Evolutionary conservation across 768 basidiomycete genomes (phyloP).

Genomic region (Boletales sp.): DNA sequence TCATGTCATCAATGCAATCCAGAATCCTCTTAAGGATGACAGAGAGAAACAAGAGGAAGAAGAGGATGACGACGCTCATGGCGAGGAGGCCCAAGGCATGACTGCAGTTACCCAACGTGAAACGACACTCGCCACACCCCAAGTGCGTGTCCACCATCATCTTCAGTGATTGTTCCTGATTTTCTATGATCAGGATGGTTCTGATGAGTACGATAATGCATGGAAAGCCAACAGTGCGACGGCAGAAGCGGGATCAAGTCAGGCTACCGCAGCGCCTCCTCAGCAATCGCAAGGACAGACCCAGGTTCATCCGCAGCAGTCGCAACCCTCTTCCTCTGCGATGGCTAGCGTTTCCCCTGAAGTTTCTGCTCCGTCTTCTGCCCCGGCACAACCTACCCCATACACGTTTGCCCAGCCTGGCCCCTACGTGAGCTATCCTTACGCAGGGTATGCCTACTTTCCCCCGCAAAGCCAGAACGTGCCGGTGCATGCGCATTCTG

Average conservation of each 20-base stretch:
- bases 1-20: conserved; percentile 54
- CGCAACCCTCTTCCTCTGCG: conserved; percentile 20
- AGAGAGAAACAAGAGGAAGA: conserved; percentile 34
- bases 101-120: conserved; percentile 22
- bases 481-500: conserved; percentile 23
- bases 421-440: conserved; percentile 36
- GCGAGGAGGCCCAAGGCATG: conserved; percentile 28
- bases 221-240: conserved; percentile 59
- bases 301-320: conserved; percentile 15
- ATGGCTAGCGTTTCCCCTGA: conserved; percentile 16
- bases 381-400: conserved; percentile 26
- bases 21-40: conserved; percentile 37
- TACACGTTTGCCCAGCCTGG: conserved; percentile 29
- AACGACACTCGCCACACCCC: conserved; percentile 21
- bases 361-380: conserved; percentile 15
- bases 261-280: conserved; percentile 13
- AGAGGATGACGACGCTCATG: conserved; percentile 29
- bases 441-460: conserved; percentile 33
- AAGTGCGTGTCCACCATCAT: conserved; percentile 18
- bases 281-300: conserved; percentile 20
- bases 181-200: conserved; percentile 34
- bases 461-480: conserved; percentile 20
- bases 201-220: conserved; percentile 55
- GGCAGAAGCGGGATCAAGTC: conserved; percentile 28
- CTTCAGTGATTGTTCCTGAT: not conserved